Percentiles rank a stretch among this genome's conserved stretches.
phyloP scores from a whole-genome alignment of 345 rosid species.

The Cardamine occulta region DNA sequence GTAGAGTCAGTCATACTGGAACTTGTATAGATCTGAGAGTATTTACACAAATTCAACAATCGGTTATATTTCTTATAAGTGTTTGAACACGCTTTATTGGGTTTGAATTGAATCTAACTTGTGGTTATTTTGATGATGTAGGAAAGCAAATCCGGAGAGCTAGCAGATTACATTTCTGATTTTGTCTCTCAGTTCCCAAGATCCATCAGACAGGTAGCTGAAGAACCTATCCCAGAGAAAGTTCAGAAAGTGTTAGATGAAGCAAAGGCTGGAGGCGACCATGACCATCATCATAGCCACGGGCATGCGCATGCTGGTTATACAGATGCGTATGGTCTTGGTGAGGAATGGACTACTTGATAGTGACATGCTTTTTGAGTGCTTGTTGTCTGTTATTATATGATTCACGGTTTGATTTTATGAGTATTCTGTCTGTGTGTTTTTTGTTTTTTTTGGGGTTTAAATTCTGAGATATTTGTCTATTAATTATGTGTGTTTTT shows the following conservation, averaged over 20 bases:
- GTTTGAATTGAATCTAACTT: neutral
- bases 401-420: neutral
- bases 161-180: constrained; percentile 54
- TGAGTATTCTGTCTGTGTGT: neutral
- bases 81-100: neutral
- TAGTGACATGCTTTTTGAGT: neutral
- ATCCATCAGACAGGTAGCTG: constrained; percentile 53
- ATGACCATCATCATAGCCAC: constrained; percentile 41
- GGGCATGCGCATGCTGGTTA: constrained; percentile 46
- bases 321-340: constrained; percentile 49
- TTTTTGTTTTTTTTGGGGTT: neutral
- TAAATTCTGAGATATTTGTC: neutral
- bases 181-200: constrained; percentile 72
- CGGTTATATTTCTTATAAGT: neutral
- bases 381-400: constrained; percentile 13
- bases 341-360: constrained; percentile 57
- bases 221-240: constrained; percentile 54
- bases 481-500: neutral
- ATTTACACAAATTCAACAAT: neutral
- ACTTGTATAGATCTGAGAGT: neutral
- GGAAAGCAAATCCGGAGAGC: constrained; percentile 69
- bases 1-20: neutral
- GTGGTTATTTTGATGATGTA: constrained; percentile 38
- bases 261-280: constrained; percentile 52
- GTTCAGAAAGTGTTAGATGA: constrained; percentile 58